phyloP scores from a whole-genome alignment of 2,329 filamentous ascomycete genomes.

The Colletotrichum australisinense region DNA sequence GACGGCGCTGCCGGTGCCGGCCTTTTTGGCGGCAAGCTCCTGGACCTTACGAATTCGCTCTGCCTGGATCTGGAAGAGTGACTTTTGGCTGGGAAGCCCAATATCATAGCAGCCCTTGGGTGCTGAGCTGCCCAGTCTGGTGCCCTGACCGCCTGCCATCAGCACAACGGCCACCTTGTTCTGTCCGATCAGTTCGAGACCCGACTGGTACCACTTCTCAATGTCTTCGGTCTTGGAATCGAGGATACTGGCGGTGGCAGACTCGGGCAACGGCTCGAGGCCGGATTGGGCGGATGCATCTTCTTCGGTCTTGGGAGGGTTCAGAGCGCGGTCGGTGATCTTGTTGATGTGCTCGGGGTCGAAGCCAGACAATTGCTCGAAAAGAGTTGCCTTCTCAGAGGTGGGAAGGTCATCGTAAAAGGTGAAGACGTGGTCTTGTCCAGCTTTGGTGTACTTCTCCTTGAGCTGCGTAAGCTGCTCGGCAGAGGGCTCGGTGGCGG shows the following conservation, averaged over 20 bases:
- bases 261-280: slow-evolving; percentile 89
- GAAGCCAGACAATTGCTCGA: slow-evolving; percentile 83
- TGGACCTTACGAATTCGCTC: slow-evolving; percentile 93
- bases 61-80: slow-evolving; percentile 96
- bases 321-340: slow-evolving; percentile 83
- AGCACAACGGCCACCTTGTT: slow-evolving; percentile 88
- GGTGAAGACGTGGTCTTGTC: slow-evolving; percentile 84
- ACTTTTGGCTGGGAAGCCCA: slow-evolving; percentile 90
- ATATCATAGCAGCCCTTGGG: slow-evolving; percentile 99
- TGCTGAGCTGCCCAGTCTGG: slow-evolving; percentile 90
- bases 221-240: slow-evolving; percentile 86
- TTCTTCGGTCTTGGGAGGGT: slow-evolving; percentile 75
- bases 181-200: slow-evolving; percentile 82
- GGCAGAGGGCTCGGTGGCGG: slow-evolving; percentile 66
- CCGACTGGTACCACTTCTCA: slow-evolving; percentile 84
- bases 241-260: slow-evolving; percentile 88
- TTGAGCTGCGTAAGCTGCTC: slow-evolving; percentile 76
- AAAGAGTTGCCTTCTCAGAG: slow-evolving; percentile 81
- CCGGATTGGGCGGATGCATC: slow-evolving; percentile 59
- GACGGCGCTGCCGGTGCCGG: slow-evolving; percentile 63
- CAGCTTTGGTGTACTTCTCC: slow-evolving; percentile 78
- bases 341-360: slow-evolving; percentile 89
- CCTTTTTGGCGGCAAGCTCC: slow-evolving; percentile 79
- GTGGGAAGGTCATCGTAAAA: slow-evolving; percentile 84
- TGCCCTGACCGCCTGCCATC: slow-evolving; percentile 98